Evolutionary conservation across 2,329 filamentous ascomycete species (phyloP), one percentile per base, ranked within the genome.

Genomic region (Stagonosporopsis rhizophila): DNA sequence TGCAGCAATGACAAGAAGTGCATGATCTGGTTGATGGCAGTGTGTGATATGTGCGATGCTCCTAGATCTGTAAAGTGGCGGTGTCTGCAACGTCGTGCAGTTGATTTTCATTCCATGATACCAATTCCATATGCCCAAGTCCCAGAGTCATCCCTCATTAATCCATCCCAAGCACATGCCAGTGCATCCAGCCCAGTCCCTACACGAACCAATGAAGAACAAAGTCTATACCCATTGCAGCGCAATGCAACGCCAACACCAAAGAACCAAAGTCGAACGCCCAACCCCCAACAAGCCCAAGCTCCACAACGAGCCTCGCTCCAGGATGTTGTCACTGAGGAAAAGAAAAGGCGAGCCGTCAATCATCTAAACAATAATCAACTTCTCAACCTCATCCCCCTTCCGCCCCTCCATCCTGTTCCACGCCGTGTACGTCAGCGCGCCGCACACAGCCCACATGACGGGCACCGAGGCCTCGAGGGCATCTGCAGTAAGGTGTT

Each of bases 391-490:
- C 42, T 72, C 53, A 22, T 51, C 61, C 0, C 63, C 67, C 9
- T 22, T 61, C 23, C 62, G 61, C 50, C 71, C 70, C 25, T 64
- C 69, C 55, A 70, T 65, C 22, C 72, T 63, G 58, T 68, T 70
- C 65, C 66, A 75, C 3, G 68, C 69, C 6, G 66, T 59, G 56
- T 56, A 70, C 30, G 64, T 64, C 30, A 71, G 52, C 6, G 52
- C 69, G 17, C 69, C 72, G 46, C 65, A 71, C 3, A 68, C 46
- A 12, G 59, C 65, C 71, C 72, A 75, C 60, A 73, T 63, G 19
- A 71, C 42, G 19, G 72, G 72, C 8, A 75, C 67, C 6, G 67
- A 64, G 46, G 66, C 62, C 58, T 75, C 72, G 44, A 72, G 46
- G 9, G 65, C 52, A 30, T 20, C 67, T 71, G 34, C 0, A 8